Percentiles rank a stretch among this genome's conserved stretches.
Conservation (phyloP, 2,329 filamentous ascomycete species). For the Penicillium nordicum region DNA sequence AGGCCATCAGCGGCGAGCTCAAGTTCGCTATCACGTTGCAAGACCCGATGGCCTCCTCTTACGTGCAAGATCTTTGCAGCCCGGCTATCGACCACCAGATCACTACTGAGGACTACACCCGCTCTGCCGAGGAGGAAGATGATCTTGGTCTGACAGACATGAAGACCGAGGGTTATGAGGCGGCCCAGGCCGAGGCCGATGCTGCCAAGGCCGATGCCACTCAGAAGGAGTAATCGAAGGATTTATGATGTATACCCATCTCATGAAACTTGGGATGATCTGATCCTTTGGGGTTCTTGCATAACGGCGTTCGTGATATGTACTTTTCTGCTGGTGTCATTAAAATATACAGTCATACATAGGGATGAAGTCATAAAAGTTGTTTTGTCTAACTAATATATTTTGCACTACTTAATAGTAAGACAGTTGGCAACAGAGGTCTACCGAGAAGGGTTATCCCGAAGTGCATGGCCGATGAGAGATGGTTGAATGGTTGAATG, state of each 20-base stretch:
- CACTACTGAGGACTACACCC: conserved; percentile 73
- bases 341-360: conserved; percentile 24
- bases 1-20: conserved; percentile 74
- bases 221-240: conserved; percentile 25
- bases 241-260: conserved; percentile 17
- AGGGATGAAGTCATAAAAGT: conserved; percentile 11
- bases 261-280: conserved; percentile 22
- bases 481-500: background rate
- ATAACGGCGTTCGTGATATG: conserved; percentile 25
- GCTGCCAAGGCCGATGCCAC: conserved; percentile 9
- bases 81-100: conserved; percentile 83
- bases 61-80: conserved; percentile 80
- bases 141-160: conserved; percentile 88
- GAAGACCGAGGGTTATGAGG: conserved; percentile 83
- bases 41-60: conserved; percentile 88
- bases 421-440: background rate
- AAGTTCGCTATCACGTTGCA: conserved; percentile 79
- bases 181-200: conserved; percentile 49
- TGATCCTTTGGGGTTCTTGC: conserved; percentile 13
- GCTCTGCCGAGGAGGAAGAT: conserved; percentile 90
- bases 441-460: background rate
- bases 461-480: background rate
- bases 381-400: background rate
- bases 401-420: background rate
- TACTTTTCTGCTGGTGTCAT: conserved; percentile 18